These are phyloP conservation scores for Penicillium olsonii DNA, from an alignment of 2,329 filamentous ascomycete genomes.

Conservation along the genomic window DNA sequence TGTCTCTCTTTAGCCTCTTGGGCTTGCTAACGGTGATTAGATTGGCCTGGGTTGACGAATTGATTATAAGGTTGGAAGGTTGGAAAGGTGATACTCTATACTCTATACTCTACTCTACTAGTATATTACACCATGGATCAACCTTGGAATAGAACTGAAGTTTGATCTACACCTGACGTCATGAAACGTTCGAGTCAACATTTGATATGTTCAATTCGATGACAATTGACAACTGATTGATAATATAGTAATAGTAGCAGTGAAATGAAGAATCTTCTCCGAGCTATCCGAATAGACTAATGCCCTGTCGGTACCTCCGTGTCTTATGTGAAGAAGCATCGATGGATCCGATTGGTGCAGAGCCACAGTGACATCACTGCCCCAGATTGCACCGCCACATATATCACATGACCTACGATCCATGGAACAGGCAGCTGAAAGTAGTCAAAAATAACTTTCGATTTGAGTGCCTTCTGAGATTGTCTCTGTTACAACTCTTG, in stretches of 20 bases:
- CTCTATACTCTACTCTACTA: too few relatives aligned
- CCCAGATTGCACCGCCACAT: constrained; percentile 17
- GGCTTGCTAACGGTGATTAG: constrained; percentile 16
- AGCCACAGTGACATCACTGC: constrained; percentile 22
- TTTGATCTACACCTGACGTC: too few relatives aligned
- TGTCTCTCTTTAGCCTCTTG: constrained; percentile 32
- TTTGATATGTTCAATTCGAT: too few relatives aligned
- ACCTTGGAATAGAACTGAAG: too few relatives aligned
- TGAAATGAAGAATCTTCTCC: background rate
- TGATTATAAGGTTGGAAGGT: too few relatives aligned
- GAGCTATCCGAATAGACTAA: background rate
- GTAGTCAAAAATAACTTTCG: constrained; percentile 26
- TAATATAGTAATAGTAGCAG: too few relatives aligned
- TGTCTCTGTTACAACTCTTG: background rate
- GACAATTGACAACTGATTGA: too few relatives aligned
- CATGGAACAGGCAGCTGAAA: constrained; percentile 15
- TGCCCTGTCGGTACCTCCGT: background rate
- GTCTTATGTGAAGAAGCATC: background rate
- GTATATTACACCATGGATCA: too few relatives aligned
- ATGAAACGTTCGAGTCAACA: too few relatives aligned
- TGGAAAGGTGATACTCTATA: too few relatives aligned
- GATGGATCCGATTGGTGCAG: constrained; percentile 1
- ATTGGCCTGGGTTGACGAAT: constrained; percentile 37
- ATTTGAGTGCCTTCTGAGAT: background rate
- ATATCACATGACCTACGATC: constrained; percentile 21